phyloP scores from a whole-genome alignment of 805 yeast genomes.

The Metahyphopichia silvanorum region DNA sequence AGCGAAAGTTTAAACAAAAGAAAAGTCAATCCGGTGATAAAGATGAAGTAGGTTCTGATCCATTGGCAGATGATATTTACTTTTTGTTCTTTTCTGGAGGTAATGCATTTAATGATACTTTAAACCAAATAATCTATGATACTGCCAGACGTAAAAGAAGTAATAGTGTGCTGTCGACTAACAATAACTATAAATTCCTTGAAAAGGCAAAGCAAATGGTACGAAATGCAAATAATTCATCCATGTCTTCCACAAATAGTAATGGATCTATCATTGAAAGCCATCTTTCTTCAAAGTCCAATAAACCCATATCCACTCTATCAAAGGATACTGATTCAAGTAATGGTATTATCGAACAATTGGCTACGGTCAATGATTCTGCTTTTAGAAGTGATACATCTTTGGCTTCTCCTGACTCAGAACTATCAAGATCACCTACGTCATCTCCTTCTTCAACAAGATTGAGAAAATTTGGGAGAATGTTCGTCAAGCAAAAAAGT shows the following conservation, averaged over 20 bases:
- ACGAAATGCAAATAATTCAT: background rate
- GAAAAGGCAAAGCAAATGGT: background rate
- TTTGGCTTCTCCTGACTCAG: too few relatives aligned
- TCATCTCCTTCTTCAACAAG: too few relatives aligned
- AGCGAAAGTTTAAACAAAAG: constrained; percentile 7
- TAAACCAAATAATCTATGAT: constrained; percentile 27
- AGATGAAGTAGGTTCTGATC: constrained; percentile 19
- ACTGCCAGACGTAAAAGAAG: background rate
- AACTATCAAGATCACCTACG: too few relatives aligned
- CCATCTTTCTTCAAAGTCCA: background rate
- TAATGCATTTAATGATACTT: constrained; percentile 34
- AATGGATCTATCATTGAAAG: too few relatives aligned
- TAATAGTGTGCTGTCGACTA: background rate
- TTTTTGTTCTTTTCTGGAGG: constrained; percentile 64
- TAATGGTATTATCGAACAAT: constrained; percentile 8
- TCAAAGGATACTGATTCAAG: constrained; percentile 7
- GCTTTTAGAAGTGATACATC: too few relatives aligned
- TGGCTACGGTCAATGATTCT: constrained; percentile 5
- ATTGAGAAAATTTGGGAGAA: too few relatives aligned
- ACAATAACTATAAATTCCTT: too few relatives aligned
- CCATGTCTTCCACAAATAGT: too few relatives aligned
- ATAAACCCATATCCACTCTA: constrained; percentile 6
- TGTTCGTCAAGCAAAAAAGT: too few relatives aligned
- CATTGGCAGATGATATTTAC: constrained; percentile 64
- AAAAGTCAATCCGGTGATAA: constrained; percentile 3